Evolutionary conservation across 202 grass and related monocot species (phyloP).

Genomic region (Panicum virgatum): DNA sequence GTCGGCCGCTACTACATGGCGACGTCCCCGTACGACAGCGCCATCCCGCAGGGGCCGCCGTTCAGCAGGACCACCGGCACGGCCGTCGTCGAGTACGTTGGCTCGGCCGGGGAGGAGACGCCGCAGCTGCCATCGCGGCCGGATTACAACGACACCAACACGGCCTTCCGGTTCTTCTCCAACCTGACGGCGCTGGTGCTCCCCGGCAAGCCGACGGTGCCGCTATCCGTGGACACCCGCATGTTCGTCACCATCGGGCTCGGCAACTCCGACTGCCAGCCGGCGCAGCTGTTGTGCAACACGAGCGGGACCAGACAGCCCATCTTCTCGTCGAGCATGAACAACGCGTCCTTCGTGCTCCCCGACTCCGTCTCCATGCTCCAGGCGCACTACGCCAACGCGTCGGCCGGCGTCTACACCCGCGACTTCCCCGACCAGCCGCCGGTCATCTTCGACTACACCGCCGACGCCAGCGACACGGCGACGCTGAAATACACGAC

Average conservation of each 20-base stretch:
- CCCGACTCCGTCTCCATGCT: constrained; percentile 55
- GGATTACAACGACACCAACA: constrained; percentile 28
- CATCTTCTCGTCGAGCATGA: constrained; percentile 68
- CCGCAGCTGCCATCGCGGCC: constrained; percentile 20
- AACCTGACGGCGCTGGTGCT: constrained; percentile 42
- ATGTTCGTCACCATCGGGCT: constrained; percentile 66
- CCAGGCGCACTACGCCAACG: constrained; percentile 37
- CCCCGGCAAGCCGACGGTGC: constrained; percentile 49
- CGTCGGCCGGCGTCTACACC: constrained; percentile 47
- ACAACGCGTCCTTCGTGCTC: constrained; percentile 68
- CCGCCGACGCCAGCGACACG: constrained; percentile 29
- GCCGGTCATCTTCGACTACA: constrained; percentile 57
- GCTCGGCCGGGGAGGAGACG: neutral
- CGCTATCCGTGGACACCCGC: constrained; percentile 41
- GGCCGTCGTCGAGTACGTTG: constrained; percentile 48
- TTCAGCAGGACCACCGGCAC: constrained; percentile 31
- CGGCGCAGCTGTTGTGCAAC: constrained; percentile 55
- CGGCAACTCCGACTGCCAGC: constrained; percentile 45
- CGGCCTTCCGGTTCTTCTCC: constrained; percentile 47
- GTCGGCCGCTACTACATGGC: constrained; percentile 59
- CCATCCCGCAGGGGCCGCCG: neutral
- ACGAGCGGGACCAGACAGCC: constrained; percentile 1
- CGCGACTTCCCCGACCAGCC: constrained; percentile 64
- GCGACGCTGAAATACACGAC: constrained; percentile 32
- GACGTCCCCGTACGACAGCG: constrained; percentile 50